Conservation (phyloP, 2,329 filamentous ascomycete genomes). For the Colletotrichum sidae region DNA sequence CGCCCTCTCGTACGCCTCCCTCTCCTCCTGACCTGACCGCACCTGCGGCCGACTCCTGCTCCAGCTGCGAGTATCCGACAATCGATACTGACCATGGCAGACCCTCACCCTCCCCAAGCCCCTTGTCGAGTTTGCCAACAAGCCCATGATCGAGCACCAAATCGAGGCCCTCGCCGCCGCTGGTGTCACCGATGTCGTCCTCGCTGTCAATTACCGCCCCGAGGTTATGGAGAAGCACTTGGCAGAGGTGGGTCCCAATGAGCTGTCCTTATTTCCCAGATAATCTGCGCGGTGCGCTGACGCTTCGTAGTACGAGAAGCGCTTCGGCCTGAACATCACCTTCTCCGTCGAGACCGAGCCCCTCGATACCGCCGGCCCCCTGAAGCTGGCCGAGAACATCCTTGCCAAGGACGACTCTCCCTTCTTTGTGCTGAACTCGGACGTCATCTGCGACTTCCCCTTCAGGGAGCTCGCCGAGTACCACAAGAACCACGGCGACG, state of each 20-base stretch:
- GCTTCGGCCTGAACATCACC: constrained; percentile 94
- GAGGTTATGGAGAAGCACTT: constrained; percentile 97
- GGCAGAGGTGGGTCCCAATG: constrained; percentile 75
- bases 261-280: too few relatives aligned
- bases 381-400: constrained; percentile 94
- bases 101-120: constrained; percentile 98
- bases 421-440: constrained; percentile 98
- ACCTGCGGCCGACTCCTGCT: not conserved
- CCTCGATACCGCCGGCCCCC: constrained; percentile 91
- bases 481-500: constrained; percentile 92
- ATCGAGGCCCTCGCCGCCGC: constrained; percentile 93
- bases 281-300: too few relatives aligned
- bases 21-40: constrained; percentile 6
- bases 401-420: constrained; percentile 93
- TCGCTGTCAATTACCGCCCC: constrained; percentile 98
- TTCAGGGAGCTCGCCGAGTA: constrained; percentile 91
- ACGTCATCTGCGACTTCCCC: constrained; percentile 98
- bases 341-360: constrained; percentile 98
- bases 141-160: constrained; percentile 99
- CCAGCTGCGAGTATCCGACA: constrained; percentile 28
- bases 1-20: constrained; percentile 83
- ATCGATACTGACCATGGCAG: constrained; percentile 56
- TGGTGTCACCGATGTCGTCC: constrained; percentile 96
- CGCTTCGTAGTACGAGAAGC: constrained; percentile 78
- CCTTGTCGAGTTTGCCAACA: constrained; percentile 97